Evolutionary conservation across 768 basidiomycete genomes (phyloP).

Genomic region (Leccinum rimulosum): DNA sequence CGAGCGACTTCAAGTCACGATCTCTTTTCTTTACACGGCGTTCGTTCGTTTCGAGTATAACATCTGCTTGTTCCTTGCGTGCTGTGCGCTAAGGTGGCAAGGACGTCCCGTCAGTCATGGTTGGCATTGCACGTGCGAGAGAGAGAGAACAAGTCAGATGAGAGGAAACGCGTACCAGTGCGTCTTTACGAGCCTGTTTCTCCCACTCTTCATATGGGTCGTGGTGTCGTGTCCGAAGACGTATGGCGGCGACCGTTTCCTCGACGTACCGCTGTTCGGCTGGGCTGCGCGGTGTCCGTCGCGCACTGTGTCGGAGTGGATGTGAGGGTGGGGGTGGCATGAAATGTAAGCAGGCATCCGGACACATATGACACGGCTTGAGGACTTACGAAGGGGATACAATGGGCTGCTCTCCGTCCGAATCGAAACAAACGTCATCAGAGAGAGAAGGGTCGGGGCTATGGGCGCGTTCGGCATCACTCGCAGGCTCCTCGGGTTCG

Average conservation of each 20-base stretch:
- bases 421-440: constrained; percentile 41
- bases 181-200: constrained; percentile 45
- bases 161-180: constrained; percentile 35
- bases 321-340: neutral
- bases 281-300: constrained; percentile 22
- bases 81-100: constrained; percentile 35
- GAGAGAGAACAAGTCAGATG: neutral
- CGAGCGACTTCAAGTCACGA: constrained; percentile 30
- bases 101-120: neutral
- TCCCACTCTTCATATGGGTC: constrained; percentile 54
- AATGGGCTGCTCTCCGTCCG: constrained; percentile 40
- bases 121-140: neutral
- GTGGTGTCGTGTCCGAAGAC: constrained; percentile 39
- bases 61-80: constrained; percentile 30
- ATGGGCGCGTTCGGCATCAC: constrained; percentile 36
- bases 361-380: neutral
- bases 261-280: constrained; percentile 38
- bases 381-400: constrained; percentile 34
- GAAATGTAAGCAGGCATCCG: neutral
- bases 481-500: constrained; percentile 30
- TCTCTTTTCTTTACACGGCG: constrained; percentile 6
- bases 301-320: constrained; percentile 11
- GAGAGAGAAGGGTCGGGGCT: constrained; percentile 35
- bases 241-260: constrained; percentile 47
- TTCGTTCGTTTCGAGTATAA: constrained; percentile 20